These are phyloP conservation scores for Hericium coralloides DNA, from an alignment of 768 basidiomycete species.

Conservation along the genomic window DNA sequence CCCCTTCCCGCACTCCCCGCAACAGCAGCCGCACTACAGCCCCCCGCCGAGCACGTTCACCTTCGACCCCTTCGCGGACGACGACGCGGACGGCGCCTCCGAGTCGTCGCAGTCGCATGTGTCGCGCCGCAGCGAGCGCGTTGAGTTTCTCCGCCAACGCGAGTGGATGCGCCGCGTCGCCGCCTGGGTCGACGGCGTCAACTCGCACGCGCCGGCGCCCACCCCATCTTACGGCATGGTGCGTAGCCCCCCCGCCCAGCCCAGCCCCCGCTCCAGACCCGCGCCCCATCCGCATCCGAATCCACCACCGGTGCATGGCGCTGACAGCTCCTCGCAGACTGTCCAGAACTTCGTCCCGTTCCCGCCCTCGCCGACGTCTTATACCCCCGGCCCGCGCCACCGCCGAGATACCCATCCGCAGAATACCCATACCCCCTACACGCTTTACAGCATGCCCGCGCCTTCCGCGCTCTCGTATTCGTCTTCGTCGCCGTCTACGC, in stretches of 20 bases:
- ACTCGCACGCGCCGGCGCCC: constrained; percentile 7
- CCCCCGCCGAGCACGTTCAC: constrained; percentile 6
- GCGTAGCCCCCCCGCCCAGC: neutral
- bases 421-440: constrained; percentile 6
- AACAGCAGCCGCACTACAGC: neutral
- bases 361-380: neutral
- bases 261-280: too few relatives aligned
- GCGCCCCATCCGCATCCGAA: too few relatives aligned
- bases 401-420: constrained; percentile 1
- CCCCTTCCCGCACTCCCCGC: neutral
- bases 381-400: neutral
- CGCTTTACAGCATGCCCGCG: constrained; percentile 3
- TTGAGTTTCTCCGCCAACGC: constrained; percentile 13
- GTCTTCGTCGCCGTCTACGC: constrained; percentile 1
- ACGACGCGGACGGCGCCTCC: constrained; percentile 11
- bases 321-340: too few relatives aligned
- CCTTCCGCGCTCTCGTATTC: neutral
- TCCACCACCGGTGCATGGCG: too few relatives aligned
- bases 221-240: neutral
- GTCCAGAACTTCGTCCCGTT: neutral
- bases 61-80: constrained; percentile 15
- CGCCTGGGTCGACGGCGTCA: constrained; percentile 14
- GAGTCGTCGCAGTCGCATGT: constrained; percentile 8
- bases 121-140: constrained; percentile 7
- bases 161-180: constrained; percentile 16